Conservation (phyloP, 768 basidiomycete species). For the Antrodiella citrinella region DNA sequence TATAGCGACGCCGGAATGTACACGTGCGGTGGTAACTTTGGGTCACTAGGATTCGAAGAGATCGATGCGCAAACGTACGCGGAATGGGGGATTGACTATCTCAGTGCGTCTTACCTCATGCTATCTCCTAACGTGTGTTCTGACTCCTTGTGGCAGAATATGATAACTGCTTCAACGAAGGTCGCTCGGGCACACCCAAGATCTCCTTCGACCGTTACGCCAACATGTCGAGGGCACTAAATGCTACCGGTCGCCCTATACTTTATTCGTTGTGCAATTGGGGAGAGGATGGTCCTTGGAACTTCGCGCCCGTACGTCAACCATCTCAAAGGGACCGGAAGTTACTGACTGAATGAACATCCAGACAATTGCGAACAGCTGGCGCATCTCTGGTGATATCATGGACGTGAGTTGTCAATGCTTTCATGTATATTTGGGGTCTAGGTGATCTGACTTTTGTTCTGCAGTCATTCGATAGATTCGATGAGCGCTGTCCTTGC, state of each 20-base stretch:
- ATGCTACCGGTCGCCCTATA: constrained; percentile 31
- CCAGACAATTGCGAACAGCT: constrained; percentile 23
- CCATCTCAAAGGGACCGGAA: neutral
- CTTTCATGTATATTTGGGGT: neutral
- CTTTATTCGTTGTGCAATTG: constrained; percentile 33
- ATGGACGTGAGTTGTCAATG: constrained; percentile 14
- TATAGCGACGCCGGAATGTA: constrained; percentile 29
- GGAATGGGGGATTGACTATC: constrained; percentile 30
- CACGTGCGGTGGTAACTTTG: constrained; percentile 30
- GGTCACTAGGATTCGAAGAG: constrained; percentile 31
- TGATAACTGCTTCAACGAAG: constrained; percentile 34
- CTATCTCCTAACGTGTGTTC: neutral
- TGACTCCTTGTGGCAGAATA: constrained; percentile 18
- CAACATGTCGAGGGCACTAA: constrained; percentile 31
- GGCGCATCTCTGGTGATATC: constrained; percentile 25
- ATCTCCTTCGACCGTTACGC: constrained; percentile 29
- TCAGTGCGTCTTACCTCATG: constrained; percentile 17
- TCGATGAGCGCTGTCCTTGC: constrained; percentile 31
- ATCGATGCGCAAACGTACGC: constrained; percentile 34
- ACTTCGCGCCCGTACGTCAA: constrained; percentile 26
- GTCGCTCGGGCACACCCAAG: constrained; percentile 25
- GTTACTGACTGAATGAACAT: neutral
- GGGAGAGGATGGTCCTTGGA: constrained; percentile 34
- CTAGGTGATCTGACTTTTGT: neutral
- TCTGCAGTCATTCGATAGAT: constrained; percentile 25